phyloP scores from a whole-genome alignment of 2,329 filamentous ascomycete genomes.

The Diaporthe caulivora region DNA sequence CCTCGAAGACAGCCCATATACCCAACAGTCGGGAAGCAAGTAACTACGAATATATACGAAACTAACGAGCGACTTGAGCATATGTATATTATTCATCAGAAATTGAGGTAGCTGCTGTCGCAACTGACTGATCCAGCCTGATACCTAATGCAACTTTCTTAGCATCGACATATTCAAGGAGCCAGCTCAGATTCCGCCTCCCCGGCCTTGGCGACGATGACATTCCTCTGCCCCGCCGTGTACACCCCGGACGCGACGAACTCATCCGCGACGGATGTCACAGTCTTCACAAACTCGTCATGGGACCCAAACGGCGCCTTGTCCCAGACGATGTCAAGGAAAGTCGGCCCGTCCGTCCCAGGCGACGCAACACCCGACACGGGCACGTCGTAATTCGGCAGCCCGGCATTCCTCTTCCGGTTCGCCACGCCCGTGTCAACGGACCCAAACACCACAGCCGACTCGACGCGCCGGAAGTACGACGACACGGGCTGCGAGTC shows the following conservation, averaged over 20 bases:
- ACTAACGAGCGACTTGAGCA: not conserved
- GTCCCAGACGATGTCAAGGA: constrained; percentile 50
- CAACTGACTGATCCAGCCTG: not conserved
- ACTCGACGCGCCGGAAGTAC: constrained; percentile 49
- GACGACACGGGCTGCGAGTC: constrained; percentile 47
- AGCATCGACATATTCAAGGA: not conserved
- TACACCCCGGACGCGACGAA: constrained; percentile 11
- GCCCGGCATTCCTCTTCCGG: constrained; percentile 47
- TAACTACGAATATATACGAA: not conserved
- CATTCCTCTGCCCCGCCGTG: not conserved
- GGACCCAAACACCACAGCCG: constrained; percentile 46
- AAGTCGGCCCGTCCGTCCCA: constrained; percentile 49
- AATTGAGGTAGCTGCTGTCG: not conserved
- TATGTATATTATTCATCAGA: not conserved
- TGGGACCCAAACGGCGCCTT: constrained; percentile 45
- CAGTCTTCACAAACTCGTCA: not conserved
- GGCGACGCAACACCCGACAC: constrained; percentile 47
- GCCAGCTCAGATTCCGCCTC: not conserved
- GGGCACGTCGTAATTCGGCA: constrained; percentile 48
- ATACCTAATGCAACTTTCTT: too few relatives aligned
- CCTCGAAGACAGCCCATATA: not conserved
- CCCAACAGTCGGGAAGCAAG: not conserved
- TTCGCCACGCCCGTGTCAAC: constrained; percentile 46
- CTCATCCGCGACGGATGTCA: not conserved
- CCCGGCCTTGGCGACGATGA: constrained; percentile 2